Conservation (phyloP, 306 rosid genomes). For the Sindora glabra region DNA sequence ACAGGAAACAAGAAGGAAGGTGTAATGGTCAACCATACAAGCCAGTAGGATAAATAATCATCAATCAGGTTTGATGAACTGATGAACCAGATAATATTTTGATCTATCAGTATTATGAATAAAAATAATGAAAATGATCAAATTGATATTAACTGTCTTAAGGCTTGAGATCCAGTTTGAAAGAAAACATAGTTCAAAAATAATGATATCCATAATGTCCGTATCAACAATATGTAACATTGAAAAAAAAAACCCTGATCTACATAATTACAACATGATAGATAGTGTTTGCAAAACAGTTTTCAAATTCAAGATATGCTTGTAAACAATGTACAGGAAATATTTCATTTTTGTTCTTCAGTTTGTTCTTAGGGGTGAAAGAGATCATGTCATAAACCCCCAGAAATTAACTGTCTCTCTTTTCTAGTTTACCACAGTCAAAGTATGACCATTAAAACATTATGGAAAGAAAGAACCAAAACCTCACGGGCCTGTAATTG, state of each 20-base stretch:
- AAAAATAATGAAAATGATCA: background rate
- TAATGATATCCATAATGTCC: background rate
- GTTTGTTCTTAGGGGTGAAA: background rate
- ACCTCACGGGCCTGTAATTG: background rate
- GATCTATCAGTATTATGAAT: no score
- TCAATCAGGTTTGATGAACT: no score
- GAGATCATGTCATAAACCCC: no score
- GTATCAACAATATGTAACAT: no score
- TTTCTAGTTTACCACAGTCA: no score
- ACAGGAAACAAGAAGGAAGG: conserved; percentile 7
- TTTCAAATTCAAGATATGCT: background rate
- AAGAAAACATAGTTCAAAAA: background rate
- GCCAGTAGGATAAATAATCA: background rate
- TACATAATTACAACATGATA: no score
- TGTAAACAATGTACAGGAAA: background rate
- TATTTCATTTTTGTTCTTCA: background rate
- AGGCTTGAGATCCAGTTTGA: background rate
- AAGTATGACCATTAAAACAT: background rate
- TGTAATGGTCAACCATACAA: background rate
- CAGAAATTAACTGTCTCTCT: no score
- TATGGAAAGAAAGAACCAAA: background rate
- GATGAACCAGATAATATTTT: no score
- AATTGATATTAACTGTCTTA: background rate
- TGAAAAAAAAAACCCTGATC: no score
- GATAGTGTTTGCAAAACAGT: no score